Base-by-base conservation (phyloP, 768 basidiomycete genomes). In the Boletales sp. region DNA sequence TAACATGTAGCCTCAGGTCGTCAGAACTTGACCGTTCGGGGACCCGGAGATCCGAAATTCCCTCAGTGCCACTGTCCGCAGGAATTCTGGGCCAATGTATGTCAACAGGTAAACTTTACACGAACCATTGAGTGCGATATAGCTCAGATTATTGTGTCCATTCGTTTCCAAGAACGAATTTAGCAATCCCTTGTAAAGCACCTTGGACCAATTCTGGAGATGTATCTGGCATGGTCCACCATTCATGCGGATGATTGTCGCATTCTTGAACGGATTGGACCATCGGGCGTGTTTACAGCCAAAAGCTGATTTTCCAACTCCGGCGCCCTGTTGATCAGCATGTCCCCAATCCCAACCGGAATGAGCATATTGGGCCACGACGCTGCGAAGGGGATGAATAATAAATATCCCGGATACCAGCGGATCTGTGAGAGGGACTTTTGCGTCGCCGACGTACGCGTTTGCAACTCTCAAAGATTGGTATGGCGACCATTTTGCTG, bases 251-350 rank as follows among this genome's bases (percentile, higher is more conserved):
- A 17, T 48, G 48, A 3, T 49, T 49, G 8, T 51, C 40, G 13
- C 65, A 65, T 25, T 63, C 65, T n/a, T n/a, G n/a, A 11, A 67
- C 51, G 28, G 65, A 50, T n/a, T 65, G 53, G 3, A 57, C 63
- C 1, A n/a, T n/a, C n/a, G n/a, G 49, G 49, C 15, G 31, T 17
- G 1, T 40, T 33, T 1, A 33, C 5, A 7, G 48, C 48, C 5
- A 4, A 7, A 2, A 65, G 49, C 0, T 48, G 50, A 14, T 19
- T 46, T 9, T 38, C 41, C 17, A 65, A 8, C 21, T 52, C 53
- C 5, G 51, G 50, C 4, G 56, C 50, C 8, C 13, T 37, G 11
- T 57, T 51, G 1, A 56, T 41, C n/a, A 60, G 5, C 8, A 8
- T 5, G 49, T 67, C 64, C 5, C 37, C 50, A 3, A 41, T 17